Conservation (phyloP, 805 yeast genomes). For the Candida stauntonica region DNA sequence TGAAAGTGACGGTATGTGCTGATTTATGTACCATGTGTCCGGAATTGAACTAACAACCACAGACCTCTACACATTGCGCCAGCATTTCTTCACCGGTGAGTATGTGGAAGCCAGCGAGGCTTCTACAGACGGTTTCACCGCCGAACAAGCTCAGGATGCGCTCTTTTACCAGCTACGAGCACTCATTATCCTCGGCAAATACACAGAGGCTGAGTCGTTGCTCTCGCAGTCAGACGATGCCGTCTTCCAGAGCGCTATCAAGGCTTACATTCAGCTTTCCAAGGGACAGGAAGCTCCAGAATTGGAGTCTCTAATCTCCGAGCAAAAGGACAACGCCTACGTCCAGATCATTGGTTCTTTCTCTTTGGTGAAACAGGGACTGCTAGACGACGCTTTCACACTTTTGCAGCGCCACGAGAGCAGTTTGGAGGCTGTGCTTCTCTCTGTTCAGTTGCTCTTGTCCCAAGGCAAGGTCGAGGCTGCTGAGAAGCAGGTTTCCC, state of each 20-base stretch:
- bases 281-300: slow-evolving; percentile 18
- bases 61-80: slow-evolving; percentile 52
- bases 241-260: slow-evolving; percentile 22
- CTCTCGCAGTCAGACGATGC: slow-evolving; percentile 1
- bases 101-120: slow-evolving; percentile 41
- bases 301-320: slow-evolving; percentile 21
- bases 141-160: slow-evolving; percentile 28
- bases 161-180: slow-evolving; percentile 33
- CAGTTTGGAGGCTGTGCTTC: slow-evolving; percentile 37
- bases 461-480: slow-evolving; percentile 38
- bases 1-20: slow-evolving; percentile 16
- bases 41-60: slow-evolving; percentile 9
- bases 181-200: slow-evolving; percentile 28
- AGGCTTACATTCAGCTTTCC: slow-evolving; percentile 26
- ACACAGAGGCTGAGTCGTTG: slow-evolving; percentile 13
- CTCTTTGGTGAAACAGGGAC: slow-evolving; percentile 36
- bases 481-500: slow-evolving; percentile 43
- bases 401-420: slow-evolving; percentile 35
- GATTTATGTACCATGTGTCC: too few species aligned
- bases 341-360: slow-evolving; percentile 38
- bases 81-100: slow-evolving; percentile 59
- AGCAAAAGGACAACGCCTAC: slow-evolving; percentile 24
- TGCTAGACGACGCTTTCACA: slow-evolving; percentile 40
- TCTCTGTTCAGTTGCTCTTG: slow-evolving; percentile 38
- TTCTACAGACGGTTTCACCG: slow-evolving; percentile 34